Evolutionary conservation across 352 stramenopile species (phyloP).

Genomic region (Globisporangium uncinulatum): DNA sequence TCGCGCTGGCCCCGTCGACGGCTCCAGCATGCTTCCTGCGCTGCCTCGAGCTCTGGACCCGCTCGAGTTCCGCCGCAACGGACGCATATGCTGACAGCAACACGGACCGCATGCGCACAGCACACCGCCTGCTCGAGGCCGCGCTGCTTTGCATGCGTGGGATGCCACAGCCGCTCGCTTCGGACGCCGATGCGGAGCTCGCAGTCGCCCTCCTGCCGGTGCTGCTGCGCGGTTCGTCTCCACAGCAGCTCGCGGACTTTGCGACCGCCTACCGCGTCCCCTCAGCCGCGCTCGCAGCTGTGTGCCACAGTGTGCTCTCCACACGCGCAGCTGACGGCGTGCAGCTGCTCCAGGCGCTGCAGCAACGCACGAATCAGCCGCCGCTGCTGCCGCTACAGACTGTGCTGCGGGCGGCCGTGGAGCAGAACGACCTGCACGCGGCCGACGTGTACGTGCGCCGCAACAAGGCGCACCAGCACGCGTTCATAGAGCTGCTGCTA

Average conservation of each 20-base stretch:
- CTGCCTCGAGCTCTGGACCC: slow-evolving; percentile 24
- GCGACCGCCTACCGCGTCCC: slow-evolving; percentile 35
- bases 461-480: slow-evolving; percentile 25
- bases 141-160: slow-evolving; percentile 18
- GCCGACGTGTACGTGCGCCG: slow-evolving; percentile 52
- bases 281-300: slow-evolving; percentile 15
- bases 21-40: slow-evolving; percentile 36
- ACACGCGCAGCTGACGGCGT: slow-evolving; percentile 28
- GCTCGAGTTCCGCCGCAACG: neutral
- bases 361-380: slow-evolving; percentile 25
- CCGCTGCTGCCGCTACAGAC: slow-evolving; percentile 33
- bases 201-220: slow-evolving; percentile 37
- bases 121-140: slow-evolving; percentile 9
- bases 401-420: slow-evolving; percentile 35
- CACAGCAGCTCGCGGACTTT: slow-evolving; percentile 36
- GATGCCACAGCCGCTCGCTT: slow-evolving; percentile 17
- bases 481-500: slow-evolving; percentile 53
- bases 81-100: neutral
- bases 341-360: slow-evolving; percentile 37
- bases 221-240: slow-evolving; percentile 28
- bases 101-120: neutral
- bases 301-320: slow-evolving; percentile 25
- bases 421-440: slow-evolving; percentile 46
- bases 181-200: slow-evolving; percentile 23
- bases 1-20: slow-evolving; percentile 15